These are phyloP conservation scores for Umbelopsis sp. DNA, from an alignment of 192 early-diverging fungal genomes.

Conservation along the genomic window DNA sequence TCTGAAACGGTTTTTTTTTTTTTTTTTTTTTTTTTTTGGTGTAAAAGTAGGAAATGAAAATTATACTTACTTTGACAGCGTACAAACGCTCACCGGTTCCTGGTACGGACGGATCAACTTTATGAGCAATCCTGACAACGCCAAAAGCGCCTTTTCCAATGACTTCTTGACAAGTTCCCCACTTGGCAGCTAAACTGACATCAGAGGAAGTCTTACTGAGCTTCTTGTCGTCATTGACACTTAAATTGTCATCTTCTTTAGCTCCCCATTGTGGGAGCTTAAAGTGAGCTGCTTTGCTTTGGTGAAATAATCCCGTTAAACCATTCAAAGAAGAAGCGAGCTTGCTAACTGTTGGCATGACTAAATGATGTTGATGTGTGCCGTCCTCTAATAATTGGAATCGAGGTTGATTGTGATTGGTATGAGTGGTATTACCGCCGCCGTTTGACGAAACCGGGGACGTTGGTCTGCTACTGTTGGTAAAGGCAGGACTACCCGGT, in stretches of 20 bases:
- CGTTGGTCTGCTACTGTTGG: constrained; percentile 5
- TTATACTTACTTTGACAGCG: constrained; percentile 43
- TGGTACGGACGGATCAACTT: constrained; percentile 30
- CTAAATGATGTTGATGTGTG: constrained; percentile 37
- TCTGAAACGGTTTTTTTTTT: too few species aligned
- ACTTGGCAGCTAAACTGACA: constrained; percentile 34
- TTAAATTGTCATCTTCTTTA: constrained; percentile 23
- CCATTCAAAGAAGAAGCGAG: constrained; percentile 27
- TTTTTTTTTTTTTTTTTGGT: too few species aligned
- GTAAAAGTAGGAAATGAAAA: neutral
- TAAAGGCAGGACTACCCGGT: neutral
- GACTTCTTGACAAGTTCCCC: constrained; percentile 42
- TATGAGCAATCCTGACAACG: constrained; percentile 43
- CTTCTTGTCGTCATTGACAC: constrained; percentile 17
- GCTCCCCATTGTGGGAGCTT: constrained; percentile 28
- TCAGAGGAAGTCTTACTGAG: constrained; percentile 16
- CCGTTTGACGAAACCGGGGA: neutral
- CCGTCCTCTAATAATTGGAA: constrained; percentile 36
- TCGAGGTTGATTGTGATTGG: constrained; percentile 14
- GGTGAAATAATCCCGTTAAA: constrained; percentile 25
- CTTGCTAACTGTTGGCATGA: constrained; percentile 16
- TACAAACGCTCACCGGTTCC: constrained; percentile 35
- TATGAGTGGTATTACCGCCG: neutral
- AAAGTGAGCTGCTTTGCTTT: constrained; percentile 14
- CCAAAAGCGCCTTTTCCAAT: constrained; percentile 50